Evolutionary conservation across 1,139 yeast genomes (phyloP).

Genomic region (Geotrichum cucujoidarum): DNA sequence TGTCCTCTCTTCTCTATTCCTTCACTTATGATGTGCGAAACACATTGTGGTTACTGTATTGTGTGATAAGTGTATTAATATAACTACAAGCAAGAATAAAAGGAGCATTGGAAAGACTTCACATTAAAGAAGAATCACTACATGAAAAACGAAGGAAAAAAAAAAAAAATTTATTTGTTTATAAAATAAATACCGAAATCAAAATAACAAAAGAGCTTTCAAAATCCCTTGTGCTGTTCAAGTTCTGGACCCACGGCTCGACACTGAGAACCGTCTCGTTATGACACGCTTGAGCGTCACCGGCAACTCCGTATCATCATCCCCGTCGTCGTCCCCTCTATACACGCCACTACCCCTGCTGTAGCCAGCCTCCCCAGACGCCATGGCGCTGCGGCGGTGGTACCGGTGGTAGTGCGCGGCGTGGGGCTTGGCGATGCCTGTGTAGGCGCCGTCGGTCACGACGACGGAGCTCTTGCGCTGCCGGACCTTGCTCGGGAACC

Average conservation of each 20-base stretch:
- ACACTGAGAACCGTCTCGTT: slow-evolving; percentile 19
- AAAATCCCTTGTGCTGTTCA: too few species aligned
- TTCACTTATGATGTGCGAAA: not conserved
- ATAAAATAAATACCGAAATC: too few species aligned
- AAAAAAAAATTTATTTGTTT: too few species aligned
- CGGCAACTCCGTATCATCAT: slow-evolving; percentile 27
- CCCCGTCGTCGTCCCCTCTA: not conserved
- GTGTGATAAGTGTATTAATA: too few species aligned
- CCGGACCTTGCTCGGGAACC: not conserved
- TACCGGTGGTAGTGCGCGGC: not conserved
- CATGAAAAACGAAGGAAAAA: too few species aligned
- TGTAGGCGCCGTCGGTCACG: not conserved
- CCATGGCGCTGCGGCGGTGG: not conserved
- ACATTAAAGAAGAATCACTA: too few species aligned
- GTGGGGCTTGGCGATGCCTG: not conserved
- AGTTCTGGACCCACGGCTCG: too few species aligned
- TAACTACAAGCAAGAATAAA: not conserved
- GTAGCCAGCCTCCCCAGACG: too few species aligned
- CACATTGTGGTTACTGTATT: too few species aligned
- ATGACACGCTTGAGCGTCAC: slow-evolving; percentile 22
- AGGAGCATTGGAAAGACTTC: too few species aligned
- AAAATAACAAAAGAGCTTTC: too few species aligned
- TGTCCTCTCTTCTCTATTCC: not conserved
- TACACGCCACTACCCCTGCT: too few species aligned
- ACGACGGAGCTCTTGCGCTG: not conserved